Base-by-base conservation (phyloP, 805 yeast species). In the Candida vartiovaarae region DNA sequence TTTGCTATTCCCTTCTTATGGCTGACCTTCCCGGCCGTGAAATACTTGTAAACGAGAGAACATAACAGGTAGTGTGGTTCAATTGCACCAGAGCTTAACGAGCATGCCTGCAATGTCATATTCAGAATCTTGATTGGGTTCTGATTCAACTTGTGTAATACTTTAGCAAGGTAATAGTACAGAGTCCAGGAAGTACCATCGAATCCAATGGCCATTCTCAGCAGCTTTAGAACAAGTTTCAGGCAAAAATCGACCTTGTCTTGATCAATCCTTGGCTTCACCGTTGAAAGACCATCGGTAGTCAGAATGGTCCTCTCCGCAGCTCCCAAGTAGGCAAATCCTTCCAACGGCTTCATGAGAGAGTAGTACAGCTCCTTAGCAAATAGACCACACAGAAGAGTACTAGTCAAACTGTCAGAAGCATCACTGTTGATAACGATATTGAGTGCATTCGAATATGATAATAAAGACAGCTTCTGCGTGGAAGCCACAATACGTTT, bases 41-140 rank as follows among this genome's bases (percentile, higher is more conserved):
- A 76, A 39, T 71, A 71, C 57, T 89, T 89, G 63, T 74, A 80
- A 5, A 76, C 55, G 31, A 74, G 47, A 0, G 86, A 71, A 35
- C 84, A 71, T 4, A 83, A 59, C 36, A 70, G 68, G 55, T 88
- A 89, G 56, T 84, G 89, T 0, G 96, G 91, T 54, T 90, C 96
- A 36, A 90, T 64, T 4, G 67, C 63, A 39, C 68, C 67, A 4
- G 62, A 52, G 3, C 72, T 59, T 3, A 65, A 55, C 6, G 45
- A 36, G 45, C 82, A 74, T 0, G 87, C 63, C n/a, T 60, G 57
- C 9, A 69, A 32, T 20, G 81, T 56, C 5, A 71, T 55, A 0
- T 65, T 64, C 27, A 82, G 42, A 0, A 76, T 74, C 2, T 52
- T 42, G 0, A 40, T 32, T 0, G 71, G 64, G 1, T 58, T 49